Conservation (phyloP, 768 basidiomycete species). For the Xerocomellus chrysenteron region DNA sequence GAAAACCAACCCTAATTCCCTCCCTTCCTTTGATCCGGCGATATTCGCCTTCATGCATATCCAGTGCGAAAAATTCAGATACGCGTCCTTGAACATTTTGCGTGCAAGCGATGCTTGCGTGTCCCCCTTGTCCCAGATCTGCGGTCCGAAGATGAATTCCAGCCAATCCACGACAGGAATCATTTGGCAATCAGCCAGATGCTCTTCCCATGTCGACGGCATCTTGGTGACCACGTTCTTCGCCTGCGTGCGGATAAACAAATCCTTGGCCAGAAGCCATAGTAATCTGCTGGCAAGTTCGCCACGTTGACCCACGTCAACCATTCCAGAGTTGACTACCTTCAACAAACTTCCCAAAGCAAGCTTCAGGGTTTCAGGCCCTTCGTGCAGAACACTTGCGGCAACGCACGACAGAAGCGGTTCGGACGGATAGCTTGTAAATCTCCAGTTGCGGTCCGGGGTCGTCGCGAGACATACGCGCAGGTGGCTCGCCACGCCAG, state of each 20-base stretch:
- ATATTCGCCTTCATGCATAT: slow-evolving; percentile 11
- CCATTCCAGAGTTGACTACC: slow-evolving; percentile 5
- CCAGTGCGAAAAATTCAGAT: slow-evolving; percentile 16
- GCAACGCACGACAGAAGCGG: slow-evolving; percentile 15
- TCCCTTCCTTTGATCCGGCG: background rate
- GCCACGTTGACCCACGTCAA: slow-evolving; percentile 3
- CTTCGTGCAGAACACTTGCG: background rate
- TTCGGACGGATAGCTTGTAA: slow-evolving; percentile 19
- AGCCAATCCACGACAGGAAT: slow-evolving; percentile 12
- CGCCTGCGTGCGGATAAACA: background rate
- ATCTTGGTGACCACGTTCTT: background rate
- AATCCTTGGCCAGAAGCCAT: slow-evolving; percentile 7
- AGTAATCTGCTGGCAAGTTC: slow-evolving; percentile 3
- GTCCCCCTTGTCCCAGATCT: background rate
- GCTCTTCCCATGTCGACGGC: background rate
- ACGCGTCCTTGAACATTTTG: slow-evolving; percentile 4
- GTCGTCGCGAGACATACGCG: slow-evolving; percentile 8
- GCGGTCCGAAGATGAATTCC: slow-evolving; percentile 8
- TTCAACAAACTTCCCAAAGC: background rate
- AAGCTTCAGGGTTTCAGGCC: background rate
- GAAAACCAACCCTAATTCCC: background rate
- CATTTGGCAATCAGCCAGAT: slow-evolving; percentile 13
- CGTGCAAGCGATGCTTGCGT: background rate
- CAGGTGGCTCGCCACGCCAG: slow-evolving; percentile 11
- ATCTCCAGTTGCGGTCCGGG: slow-evolving; percentile 9